Base-by-base conservation (phyloP, 2,329 filamentous ascomycete species). In the Apiospora rasikravindrae region DNA sequence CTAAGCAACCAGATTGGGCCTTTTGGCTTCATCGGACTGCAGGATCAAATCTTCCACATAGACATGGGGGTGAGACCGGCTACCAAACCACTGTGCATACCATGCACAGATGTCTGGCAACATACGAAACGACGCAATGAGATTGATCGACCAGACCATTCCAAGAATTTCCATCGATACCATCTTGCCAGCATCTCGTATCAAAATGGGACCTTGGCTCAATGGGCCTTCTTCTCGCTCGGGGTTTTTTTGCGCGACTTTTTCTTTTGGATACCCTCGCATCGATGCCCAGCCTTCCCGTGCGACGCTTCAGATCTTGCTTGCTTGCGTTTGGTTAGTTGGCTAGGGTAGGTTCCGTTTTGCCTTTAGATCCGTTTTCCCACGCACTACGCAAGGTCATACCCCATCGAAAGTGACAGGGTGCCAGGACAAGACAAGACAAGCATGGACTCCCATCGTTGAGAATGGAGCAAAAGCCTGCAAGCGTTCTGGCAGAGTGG, bases 271-370 rank as follows among this genome's bases (percentile, higher is more conserved):
- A 29, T 37, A 37, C 33, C 33, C 5, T 37, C 33, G 49, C 57
- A 29, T 37, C 57, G 57, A 64, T 64, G 57, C 57, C 57, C 57
- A 64, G 57, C 57, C 57, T 64, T 40, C 33, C 57, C 57, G 57
- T 64, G 33, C 57, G n/a, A 40, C 57, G 57, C 57, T 40, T 64
- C 57, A 64, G 57, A 64, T 64, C 57, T 64, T 64, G 57, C 53
- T 57, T 33, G 49, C 49, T 49, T 49, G 49, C 49, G 49, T 26
- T 26, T 51, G 49, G 49, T 10, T 51, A 51, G 49, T 26, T 33
- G 26, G 13, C 26, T 61, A 33, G 16, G 14, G 26, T 22, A 53
- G n/a, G 49, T 53, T 57, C 51, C 51, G 51, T 57, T 57, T 53
- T 57, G 24, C 11, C 8, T 4, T 57, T 64, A 61, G 57, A n/a